Base-by-base conservation (phyloP, 371 early-diverging fungal species). In the Syncephalastrum contaminatum region DNA sequence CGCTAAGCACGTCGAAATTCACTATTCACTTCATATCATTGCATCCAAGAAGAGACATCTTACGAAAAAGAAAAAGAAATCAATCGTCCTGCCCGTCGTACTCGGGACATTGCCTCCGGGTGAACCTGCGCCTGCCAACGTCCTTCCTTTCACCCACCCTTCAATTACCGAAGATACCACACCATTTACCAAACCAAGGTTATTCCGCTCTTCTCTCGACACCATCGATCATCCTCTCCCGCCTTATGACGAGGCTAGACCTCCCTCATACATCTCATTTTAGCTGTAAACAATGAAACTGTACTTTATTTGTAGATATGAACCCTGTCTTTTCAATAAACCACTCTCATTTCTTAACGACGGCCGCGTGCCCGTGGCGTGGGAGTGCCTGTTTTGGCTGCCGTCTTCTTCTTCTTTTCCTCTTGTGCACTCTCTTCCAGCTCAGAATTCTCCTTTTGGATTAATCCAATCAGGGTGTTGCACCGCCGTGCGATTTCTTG, bases 401-500 rank as follows among this genome's bases (percentile, higher is more conserved):
- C 36, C 10, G 36, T 30, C 36, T 30, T 30, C 36, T 30, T 30
- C 10, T 74, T 73, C 48, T 72, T 69, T 36, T 75, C 72, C 56
- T 75, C 80, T 41, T 67, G 56, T 4, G 46, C 48, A 13, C 57
- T 39, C 39, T 80, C 80, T 14, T 77, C 77, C 20, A 60, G 43
- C 52, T 76, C 80, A 3, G 71, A 63, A 56, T 82, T 80, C 56
- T 89, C 89, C 41, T 85, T 79, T 56, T 81, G 81, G 48, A 89
- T 69, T 44, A 84, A 73, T 60, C 75, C 77, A 58, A 93, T 82
- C 47, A 93, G 70, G 7, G 89, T 89, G 50, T 87, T 83, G 59
- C 92, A 92, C n/a, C 93, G 85, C 47, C 93, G 69, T 43, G 82
- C 83, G 30, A 93, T 75, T 59, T 93, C 93, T 53, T 81, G 76